Conservation (phyloP, 768 basidiomycete genomes). For the Tylopilus sp. region DNA sequence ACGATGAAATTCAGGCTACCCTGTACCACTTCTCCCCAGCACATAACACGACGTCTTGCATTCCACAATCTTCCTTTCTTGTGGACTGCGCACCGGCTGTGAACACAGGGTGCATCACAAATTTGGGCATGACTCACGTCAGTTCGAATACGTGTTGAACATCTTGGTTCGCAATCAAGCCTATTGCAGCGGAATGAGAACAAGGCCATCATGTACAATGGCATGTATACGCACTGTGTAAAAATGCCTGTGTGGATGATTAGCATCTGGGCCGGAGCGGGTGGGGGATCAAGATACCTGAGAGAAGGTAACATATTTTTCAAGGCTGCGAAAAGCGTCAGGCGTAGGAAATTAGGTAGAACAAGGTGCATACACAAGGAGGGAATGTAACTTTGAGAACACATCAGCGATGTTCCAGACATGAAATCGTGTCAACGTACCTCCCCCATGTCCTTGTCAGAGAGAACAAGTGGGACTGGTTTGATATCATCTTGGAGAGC, state of each 20-base stretch:
- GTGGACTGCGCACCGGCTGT: slow-evolving; percentile 27
- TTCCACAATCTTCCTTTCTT: slow-evolving; percentile 57
- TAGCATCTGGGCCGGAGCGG: neutral
- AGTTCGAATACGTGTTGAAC: slow-evolving; percentile 28
- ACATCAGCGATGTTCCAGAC: neutral
- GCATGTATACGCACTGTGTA: slow-evolving; percentile 19
- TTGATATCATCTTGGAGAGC: slow-evolving; percentile 15
- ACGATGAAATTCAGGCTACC: slow-evolving; percentile 37
- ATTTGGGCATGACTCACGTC: slow-evolving; percentile 11
- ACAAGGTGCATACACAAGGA: slow-evolving; percentile 52
- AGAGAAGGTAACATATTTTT: slow-evolving; percentile 31
- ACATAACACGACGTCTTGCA: slow-evolving; percentile 61
- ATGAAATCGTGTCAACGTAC: slow-evolving; percentile 25
- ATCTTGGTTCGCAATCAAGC: slow-evolving; percentile 23
- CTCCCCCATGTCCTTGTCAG: slow-evolving; percentile 46
- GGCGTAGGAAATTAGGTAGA: slow-evolving; percentile 3
- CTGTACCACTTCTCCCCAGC: slow-evolving; percentile 69
- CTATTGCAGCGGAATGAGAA: slow-evolving; percentile 3
- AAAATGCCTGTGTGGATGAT: slow-evolving; percentile 17
- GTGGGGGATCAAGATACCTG: slow-evolving; percentile 2
- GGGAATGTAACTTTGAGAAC: slow-evolving; percentile 45
- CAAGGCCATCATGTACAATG: neutral
- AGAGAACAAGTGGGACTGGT: slow-evolving; percentile 30
- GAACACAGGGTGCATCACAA: slow-evolving; percentile 8
- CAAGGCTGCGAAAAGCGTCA: slow-evolving; percentile 41